A percentile compares a stretch with the other conserved stretches of the same genome.
phyloP scores from a whole-genome alignment of 2,329 filamentous ascomycete genomes.

The Pseudocercospora pini-densiflorae region DNA sequence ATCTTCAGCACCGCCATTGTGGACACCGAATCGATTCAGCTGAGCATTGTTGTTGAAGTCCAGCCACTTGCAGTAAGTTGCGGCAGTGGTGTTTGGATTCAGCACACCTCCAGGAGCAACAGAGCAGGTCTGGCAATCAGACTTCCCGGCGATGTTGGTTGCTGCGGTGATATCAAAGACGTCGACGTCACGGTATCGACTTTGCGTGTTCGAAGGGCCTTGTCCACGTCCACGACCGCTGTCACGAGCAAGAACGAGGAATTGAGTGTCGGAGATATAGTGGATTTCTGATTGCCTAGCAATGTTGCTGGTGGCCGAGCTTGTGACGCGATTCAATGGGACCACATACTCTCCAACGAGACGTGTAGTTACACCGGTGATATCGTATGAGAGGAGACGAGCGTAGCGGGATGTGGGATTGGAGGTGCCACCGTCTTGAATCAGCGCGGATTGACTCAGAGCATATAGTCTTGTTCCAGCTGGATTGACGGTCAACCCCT shows the following conservation, averaged over 20 bases:
- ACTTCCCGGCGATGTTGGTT: slow-evolving; percentile 64
- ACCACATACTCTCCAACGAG: slow-evolving; percentile 63
- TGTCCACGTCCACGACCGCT: slow-evolving; percentile 63
- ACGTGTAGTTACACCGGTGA: slow-evolving; percentile 47
- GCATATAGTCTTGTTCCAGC: slow-evolving; percentile 68
- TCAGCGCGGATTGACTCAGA: slow-evolving; percentile 68
- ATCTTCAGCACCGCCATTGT: slow-evolving; percentile 69
- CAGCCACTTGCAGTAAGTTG: slow-evolving; percentile 68
- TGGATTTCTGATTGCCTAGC: slow-evolving; percentile 73
- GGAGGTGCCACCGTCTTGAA: slow-evolving; percentile 64
- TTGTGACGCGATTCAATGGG: slow-evolving; percentile 56
- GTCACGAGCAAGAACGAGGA: slow-evolving; percentile 70
- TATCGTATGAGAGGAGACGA: slow-evolving; percentile 67
- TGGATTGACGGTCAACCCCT: slow-evolving; percentile 67
- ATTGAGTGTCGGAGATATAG: slow-evolving; percentile 65
- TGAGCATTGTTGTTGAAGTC: slow-evolving; percentile 70
- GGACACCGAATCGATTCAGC: slow-evolving; percentile 67
- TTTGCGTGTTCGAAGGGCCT: slow-evolving; percentile 51
- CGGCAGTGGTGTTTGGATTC: slow-evolving; percentile 59
- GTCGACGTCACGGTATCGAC: slow-evolving; percentile 69
- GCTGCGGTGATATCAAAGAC: slow-evolving; percentile 67
- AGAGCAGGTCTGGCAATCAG: slow-evolving; percentile 43
- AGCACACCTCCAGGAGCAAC: slow-evolving; percentile 59
- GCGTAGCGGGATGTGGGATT: slow-evolving; percentile 61
- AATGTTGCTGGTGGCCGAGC: slow-evolving; percentile 58